Evolutionary conservation across 2,329 filamentous ascomycete species (phyloP), one percentile per base, ranked within the genome.

Genomic region (Ophiostoma triangulosporum): DNA sequence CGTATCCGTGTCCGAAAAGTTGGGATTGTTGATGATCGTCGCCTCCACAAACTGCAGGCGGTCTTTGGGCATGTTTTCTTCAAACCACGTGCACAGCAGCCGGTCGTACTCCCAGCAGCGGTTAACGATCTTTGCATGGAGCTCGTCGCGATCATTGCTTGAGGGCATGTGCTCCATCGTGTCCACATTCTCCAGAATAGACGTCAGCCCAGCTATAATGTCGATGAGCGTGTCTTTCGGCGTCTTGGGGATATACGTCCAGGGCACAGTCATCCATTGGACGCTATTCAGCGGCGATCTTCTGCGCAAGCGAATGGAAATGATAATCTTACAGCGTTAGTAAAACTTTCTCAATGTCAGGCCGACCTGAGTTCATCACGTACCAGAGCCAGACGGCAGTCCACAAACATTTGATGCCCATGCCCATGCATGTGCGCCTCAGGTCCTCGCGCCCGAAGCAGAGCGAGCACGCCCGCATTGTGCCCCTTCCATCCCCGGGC

Each of bases 241-340:
- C 35, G 55, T 54, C 52, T 59, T 60, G 24, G 58, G 48, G 11
- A 53, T 51, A 14, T 56, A 24, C 0, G 38, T 20, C 60, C 60
- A 62, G 3, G 60, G 60, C 1, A 62, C 32, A 8, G 57, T 58
- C 56, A 59, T 59, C 60, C 60, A 61, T 14, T 53, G 49, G 2
- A 43, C 36, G 5, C 22, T 52, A 52, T 56, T 59, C 12, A 62
- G 54, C 12, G 46, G 3, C 4, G 54, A 58, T 20, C 35, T 52
- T 51, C 54, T 60, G 22, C 59, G 57, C 2, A 29, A 29, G 1
- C 45, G 52, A 20, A 61, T 58, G 24, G 57, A 33, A 0, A 36
- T 29, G 7, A 61, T 51, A 4, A 59, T 59, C 60, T 60, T 27
- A 20, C 20, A 35, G n/a, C 33, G 29, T 48, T 48, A 48, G 46